These are phyloP conservation scores for Cucurbita ficifolia DNA, from an alignment of 306 rosid species.

Conservation along the genomic window DNA sequence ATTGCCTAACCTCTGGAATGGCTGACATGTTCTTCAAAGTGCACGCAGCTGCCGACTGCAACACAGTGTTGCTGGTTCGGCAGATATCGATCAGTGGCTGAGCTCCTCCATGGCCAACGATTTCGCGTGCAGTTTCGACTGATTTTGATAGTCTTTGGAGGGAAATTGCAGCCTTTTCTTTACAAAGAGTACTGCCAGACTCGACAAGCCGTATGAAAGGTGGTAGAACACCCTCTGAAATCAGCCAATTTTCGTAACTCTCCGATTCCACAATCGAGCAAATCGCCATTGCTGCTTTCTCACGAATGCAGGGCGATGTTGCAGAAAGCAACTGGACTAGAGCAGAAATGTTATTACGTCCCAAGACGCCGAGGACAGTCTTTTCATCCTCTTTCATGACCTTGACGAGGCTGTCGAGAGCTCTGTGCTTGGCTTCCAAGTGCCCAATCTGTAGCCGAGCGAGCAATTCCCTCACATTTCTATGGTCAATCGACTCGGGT, in stretches of 20 bases:
- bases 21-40: conserved; percentile 65
- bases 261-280: conserved; percentile 62
- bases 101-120: conserved; percentile 78
- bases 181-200: conserved; percentile 60
- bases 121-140: conserved; percentile 52
- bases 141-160: conserved; percentile 73
- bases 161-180: conserved; percentile 64
- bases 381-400: conserved; percentile 79
- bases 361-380: conserved; percentile 41
- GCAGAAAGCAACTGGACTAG: conserved; percentile 71
- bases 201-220: conserved; percentile 74
- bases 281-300: conserved; percentile 52
- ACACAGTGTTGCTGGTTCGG: conserved; percentile 50
- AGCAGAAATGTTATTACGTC: conserved; percentile 69
- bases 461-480: conserved; percentile 53
- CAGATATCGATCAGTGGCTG: conserved; percentile 61
- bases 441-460: conserved; percentile 95
- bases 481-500: conserved; percentile 20
- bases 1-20: conserved; percentile 62
- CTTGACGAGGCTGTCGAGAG: conserved; percentile 57
- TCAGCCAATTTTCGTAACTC: conserved; percentile 59
- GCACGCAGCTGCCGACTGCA: conserved; percentile 70
- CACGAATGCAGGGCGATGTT: conserved; percentile 63
- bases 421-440: conserved; percentile 67
- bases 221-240: conserved; percentile 79